A percentile compares a stretch with the other conserved stretches of the same genome.
Conservation (phyloP, 2,329 filamentous ascomycete genomes). For the Ceratocystis ficicola region DNA sequence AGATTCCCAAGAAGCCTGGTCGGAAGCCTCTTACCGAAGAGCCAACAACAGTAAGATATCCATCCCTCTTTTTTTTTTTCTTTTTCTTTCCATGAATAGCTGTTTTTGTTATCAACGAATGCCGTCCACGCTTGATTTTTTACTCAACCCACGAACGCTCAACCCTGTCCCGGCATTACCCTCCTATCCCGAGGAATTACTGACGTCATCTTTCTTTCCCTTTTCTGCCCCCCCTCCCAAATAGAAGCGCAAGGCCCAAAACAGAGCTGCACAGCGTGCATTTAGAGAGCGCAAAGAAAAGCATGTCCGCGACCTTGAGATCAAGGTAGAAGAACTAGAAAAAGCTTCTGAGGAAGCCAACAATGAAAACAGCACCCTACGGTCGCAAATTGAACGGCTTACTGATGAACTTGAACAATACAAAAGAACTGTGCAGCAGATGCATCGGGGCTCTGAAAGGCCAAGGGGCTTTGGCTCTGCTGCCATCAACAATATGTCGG, state of each 20-base stretch:
- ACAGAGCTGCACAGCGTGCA: conserved; percentile 79
- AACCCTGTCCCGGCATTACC: neutral
- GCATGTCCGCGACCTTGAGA: conserved; percentile 74
- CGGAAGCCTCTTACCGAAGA: conserved; percentile 92
- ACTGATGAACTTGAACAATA: conserved; percentile 79
- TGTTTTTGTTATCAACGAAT: neutral
- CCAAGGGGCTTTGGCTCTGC: conserved; percentile 34
- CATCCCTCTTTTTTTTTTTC: conserved; percentile 25
- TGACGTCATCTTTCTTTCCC: conserved; percentile 6
- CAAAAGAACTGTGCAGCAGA: conserved; percentile 66
- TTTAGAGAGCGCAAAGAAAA: conserved; percentile 93
- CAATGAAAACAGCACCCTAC: conserved; percentile 72
- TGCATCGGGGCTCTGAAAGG: conserved; percentile 29
- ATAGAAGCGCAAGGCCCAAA: conserved; percentile 92
- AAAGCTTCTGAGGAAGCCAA: conserved; percentile 73
- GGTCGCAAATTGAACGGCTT: conserved; percentile 78
- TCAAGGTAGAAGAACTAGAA: conserved; percentile 61
- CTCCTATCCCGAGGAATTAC: neutral
- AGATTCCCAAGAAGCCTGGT: conserved; percentile 86
- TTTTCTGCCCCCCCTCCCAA: conserved; percentile 23
- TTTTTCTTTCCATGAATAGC: neutral
- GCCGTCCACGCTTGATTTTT: neutral
- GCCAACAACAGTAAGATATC: conserved; percentile 70
- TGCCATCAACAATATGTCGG: conserved; percentile 49
- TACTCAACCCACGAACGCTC: neutral